Evolutionary conservation across 75 land plant species (phyloP).

Genomic region (Larix kaempferi): DNA sequence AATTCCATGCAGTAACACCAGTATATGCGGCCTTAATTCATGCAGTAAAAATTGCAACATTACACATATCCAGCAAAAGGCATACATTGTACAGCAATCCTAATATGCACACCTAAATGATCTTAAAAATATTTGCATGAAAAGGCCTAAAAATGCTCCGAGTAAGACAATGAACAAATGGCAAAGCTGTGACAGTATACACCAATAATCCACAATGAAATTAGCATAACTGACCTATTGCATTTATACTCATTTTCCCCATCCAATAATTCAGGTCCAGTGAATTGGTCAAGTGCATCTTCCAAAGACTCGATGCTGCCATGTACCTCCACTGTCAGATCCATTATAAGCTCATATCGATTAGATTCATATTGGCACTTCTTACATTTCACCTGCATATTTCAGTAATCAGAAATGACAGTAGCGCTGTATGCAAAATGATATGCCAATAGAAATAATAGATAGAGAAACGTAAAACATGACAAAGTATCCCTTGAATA

Average conservation of each 20-base stretch:
- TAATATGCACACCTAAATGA: not conserved
- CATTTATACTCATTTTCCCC: constrained; percentile 97
- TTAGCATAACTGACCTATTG: constrained; percentile 60
- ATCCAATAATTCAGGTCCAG: constrained; percentile 71
- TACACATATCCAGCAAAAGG: not conserved
- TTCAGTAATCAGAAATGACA: not conserved
- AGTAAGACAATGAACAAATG: not conserved
- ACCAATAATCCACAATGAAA: not conserved
- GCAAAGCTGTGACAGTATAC: not conserved
- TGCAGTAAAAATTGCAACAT: not conserved
- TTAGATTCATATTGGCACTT: constrained; percentile 66
- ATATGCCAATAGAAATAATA: not conserved
- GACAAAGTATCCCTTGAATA: not conserved
- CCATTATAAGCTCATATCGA: constrained; percentile 91
- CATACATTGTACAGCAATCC: not conserved
- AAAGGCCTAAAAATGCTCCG: not conserved
- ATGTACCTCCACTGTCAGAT: constrained; percentile 92
- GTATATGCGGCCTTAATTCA: too few species aligned
- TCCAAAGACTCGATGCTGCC: constrained; percentile 81
- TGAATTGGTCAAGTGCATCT: constrained; percentile 81
- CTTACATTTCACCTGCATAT: constrained; percentile 66
- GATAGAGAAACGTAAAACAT: not conserved
- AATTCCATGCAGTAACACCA: not conserved
- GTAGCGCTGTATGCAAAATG: not conserved
- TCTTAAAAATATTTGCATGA: not conserved